Base-by-base conservation (phyloP, 1,139 yeast genomes). In the Debaryomyces robertsiae region DNA sequence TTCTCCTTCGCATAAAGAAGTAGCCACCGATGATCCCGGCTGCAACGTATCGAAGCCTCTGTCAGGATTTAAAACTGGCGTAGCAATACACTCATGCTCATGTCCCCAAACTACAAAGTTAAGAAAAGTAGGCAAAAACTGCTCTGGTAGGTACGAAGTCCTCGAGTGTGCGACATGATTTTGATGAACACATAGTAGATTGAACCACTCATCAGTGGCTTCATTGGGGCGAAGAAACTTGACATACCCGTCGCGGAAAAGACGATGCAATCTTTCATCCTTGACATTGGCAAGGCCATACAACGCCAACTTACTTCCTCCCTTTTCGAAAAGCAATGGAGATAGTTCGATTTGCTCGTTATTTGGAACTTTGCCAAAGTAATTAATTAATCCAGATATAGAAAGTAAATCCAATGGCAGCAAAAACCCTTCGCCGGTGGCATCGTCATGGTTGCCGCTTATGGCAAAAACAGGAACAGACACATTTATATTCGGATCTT, bases 391-490 rank as follows among this genome's bases (percentile, higher is more conserved):
- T 0, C 98, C 98, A 0, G 90, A 69, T 2, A 85, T 89, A 23
- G 89, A 80, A 13, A 94, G 65, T 3, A 94, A 67, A 60, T 93
- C 98, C 69, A 93, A 71, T 0, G 98, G 96, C 48, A 91, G 83
- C n/a, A 93, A 67, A 45, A 89, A 66, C 2, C 85, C 86, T 38
- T 82, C 87, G 0, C 98, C 98, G 0, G 96, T 87, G 1, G 96
- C 90, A 63, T 93, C 98, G 61, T 93, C 99, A 60, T 93, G 99
- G 55, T 93, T 93, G 3, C 99, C 99, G 43, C 93, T 82, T 7
- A 94, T 93, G 9, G 94, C 94, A 70, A 93, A 90, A 15, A 93
- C 79, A 0, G 99, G 99, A n/a, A 90, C 78, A 0, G 95, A 82
- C 2, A 93, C 83, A 60, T 93, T 93, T 45, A 89, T 65, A 60